These are phyloP conservation scores for Karstenula rhodostoma DNA, from an alignment of 2,329 filamentous ascomycete species.

Conservation along the genomic window DNA sequence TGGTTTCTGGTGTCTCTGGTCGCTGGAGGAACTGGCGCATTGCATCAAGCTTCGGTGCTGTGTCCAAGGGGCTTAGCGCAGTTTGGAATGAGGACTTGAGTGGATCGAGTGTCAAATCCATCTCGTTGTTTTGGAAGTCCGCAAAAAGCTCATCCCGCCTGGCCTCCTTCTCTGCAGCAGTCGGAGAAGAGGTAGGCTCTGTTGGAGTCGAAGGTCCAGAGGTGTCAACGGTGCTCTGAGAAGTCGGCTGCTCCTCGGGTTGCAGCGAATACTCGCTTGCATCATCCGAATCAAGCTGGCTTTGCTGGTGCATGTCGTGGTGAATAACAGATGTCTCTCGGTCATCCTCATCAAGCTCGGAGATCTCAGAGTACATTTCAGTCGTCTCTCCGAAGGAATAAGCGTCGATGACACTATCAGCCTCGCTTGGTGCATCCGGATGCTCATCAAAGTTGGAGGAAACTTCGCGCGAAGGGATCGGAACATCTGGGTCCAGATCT, in stretches of 20 bases:
- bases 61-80: constrained; percentile 40
- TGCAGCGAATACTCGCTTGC: constrained; percentile 64
- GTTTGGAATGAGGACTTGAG: constrained; percentile 57
- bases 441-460: constrained; percentile 65
- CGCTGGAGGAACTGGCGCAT: constrained; percentile 49
- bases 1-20: constrained; percentile 62
- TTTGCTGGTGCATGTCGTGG: constrained; percentile 52
- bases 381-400: constrained; percentile 65
- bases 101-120: constrained; percentile 63
- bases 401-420: constrained; percentile 61
- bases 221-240: constrained; percentile 48
- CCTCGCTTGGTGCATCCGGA: constrained; percentile 66
- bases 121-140: constrained; percentile 60
- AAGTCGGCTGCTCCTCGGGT: constrained; percentile 45
- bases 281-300: constrained; percentile 62
- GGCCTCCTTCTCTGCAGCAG: constrained; percentile 38
- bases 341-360: constrained; percentile 53
- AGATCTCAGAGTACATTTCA: constrained; percentile 66
- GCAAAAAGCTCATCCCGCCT: constrained; percentile 56
- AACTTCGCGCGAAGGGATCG: constrained; percentile 86
- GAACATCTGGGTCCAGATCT: constrained; percentile 82
- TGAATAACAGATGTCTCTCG: constrained; percentile 64
- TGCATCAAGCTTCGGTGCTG: constrained; percentile 47
- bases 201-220: constrained; percentile 58
- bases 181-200: constrained; percentile 36